Percentiles rank a stretch among this genome's conserved stretches.
phyloP scores from a whole-genome alignment of 805 yeast species.

The Metschnikowia reukaufii region DNA sequence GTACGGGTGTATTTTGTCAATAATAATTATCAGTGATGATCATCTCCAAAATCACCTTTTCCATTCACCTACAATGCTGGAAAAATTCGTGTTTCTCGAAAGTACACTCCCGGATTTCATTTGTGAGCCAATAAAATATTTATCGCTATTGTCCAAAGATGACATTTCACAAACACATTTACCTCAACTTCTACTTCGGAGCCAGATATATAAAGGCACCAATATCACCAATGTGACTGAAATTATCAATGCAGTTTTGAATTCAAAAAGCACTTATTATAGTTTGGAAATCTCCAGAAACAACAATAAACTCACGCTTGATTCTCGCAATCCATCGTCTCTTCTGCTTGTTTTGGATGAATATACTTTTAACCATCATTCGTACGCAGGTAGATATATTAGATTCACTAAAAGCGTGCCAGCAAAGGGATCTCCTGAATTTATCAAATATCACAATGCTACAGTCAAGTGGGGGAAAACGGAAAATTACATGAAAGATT shows the following conservation, averaged over 20 bases:
- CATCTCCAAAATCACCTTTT: neutral
- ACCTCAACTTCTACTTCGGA: neutral
- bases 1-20: conserved; percentile 7
- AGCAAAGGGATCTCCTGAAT: conserved; percentile 13
- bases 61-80: neutral
- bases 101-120: conserved; percentile 11
- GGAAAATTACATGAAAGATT: conserved; percentile 11
- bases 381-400: conserved; percentile 17
- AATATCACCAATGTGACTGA: conserved; percentile 2
- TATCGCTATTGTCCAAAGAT: conserved; percentile 11
- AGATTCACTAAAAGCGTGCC: conserved; percentile 14
- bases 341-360: conserved; percentile 9
- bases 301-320: conserved; percentile 4
- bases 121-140: conserved; percentile 9
- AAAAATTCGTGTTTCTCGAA: neutral
- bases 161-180: neutral
- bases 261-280: neutral
- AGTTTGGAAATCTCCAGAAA: conserved; percentile 1
- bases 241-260: conserved; percentile 1
- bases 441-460: conserved; percentile 5
- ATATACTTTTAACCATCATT: conserved; percentile 14
- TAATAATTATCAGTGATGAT: too few relatives aligned
- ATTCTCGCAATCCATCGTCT: conserved; percentile 4
- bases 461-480: neutral
- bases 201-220: conserved; percentile 1